Evolutionary conservation across 2,329 filamentous ascomycete species (phyloP), one percentile per base, ranked within the genome.

Genomic region (Epichloe baconii): DNA sequence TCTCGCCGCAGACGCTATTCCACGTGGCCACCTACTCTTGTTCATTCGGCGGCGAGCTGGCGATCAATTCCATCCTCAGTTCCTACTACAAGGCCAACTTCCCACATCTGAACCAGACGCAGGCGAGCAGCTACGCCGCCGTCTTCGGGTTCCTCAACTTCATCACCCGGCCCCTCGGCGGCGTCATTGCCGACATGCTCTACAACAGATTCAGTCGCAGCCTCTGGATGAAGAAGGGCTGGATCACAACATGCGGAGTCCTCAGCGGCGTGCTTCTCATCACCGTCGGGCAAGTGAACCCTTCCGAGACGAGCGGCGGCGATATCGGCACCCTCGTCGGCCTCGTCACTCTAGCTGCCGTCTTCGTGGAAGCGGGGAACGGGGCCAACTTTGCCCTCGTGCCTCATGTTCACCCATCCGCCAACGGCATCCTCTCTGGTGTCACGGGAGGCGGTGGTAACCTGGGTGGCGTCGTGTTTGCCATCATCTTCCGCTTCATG

Each of bases 311-410:
- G 46, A 61, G 59, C 46, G 62, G 61, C 15, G 51, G 55, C 41
- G 54, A 44, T 41, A 59, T 67, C 14, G 68, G 75, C 6, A 80
- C 78, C 3, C 83, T 94, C 75, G 82, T 93, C 51, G 87, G 86
- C 1, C 79, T 95, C 5, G 71, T 94, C 8, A 82, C 83, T 1
- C 77, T 87, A 10, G 77, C 89, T 70, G 87, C 86, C 1, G 76
- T 95, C 63, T 95, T 95, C 71, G 69, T 89, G 43, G 88, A 94
- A 65, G 87, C 85, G 2, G 83, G 82, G 42, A 95, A 95, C 63
- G 90, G 90, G 0, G 82, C 87, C 41, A 93, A 87, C 69, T 95
- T 93, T 66, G 80, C 87, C 0, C 76, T 95, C 5, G 84, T 95
- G 23, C 88, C 89, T 3, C 90, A 95, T 63, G 84, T 95, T 1